phyloP scores from a whole-genome alignment of 305 asterid genomes.

The Withania somnifera region DNA sequence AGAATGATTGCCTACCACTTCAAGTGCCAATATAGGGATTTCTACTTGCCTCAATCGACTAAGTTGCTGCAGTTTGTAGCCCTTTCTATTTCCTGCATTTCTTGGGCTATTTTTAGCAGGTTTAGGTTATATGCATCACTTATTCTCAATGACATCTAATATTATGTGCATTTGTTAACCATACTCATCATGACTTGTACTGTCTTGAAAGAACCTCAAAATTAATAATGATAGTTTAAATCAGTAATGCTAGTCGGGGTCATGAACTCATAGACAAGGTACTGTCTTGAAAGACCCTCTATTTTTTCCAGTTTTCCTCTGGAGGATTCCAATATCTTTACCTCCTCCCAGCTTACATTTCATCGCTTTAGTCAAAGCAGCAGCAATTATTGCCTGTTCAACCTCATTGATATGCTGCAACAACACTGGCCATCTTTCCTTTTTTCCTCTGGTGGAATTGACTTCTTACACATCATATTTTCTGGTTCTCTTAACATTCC shows the following conservation, averaged over 20 bases:
- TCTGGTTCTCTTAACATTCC: constrained; percentile 17
- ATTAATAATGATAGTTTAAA: neutral
- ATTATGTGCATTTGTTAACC: neutral
- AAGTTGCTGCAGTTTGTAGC: too few species aligned
- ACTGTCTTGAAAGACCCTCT: neutral
- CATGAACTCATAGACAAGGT: neutral
- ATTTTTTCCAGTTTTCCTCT: constrained; percentile 14
- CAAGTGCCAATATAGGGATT: too few species aligned
- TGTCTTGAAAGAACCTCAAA: neutral
- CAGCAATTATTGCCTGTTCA: neutral
- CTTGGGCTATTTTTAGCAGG: neutral
- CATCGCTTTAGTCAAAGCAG: neutral
- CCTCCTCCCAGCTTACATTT: neutral
- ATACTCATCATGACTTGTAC: neutral
- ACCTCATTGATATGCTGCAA: neutral
- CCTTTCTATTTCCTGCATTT: too few species aligned
- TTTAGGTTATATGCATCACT: neutral
- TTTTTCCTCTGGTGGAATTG: constrained; percentile 23
- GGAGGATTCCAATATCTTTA: neutral
- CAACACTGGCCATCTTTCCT: neutral
- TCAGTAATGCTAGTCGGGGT: neutral
- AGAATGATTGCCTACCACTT: too few species aligned
- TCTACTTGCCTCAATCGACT: too few species aligned
- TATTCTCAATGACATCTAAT: neutral
- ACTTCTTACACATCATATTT: constrained; percentile 19